Conservation (phyloP, 2,329 filamentous ascomycete genomes). For the Colletotrichum simmondsii region DNA sequence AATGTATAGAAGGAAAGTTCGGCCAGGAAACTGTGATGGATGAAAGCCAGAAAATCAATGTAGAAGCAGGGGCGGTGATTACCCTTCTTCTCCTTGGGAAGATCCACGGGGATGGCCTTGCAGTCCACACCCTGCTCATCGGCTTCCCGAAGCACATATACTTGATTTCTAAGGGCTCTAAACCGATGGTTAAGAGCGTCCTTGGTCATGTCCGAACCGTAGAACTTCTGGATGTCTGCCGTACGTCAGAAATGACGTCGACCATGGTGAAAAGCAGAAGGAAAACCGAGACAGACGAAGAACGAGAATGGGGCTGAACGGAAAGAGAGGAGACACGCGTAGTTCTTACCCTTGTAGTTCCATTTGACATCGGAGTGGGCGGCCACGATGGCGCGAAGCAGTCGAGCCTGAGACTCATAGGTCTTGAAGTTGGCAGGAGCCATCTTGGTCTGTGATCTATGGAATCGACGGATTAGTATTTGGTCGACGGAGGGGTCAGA, state of each 20-base stretch:
- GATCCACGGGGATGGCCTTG: conserved; percentile 50
- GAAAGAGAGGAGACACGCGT: not conserved
- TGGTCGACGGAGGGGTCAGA: not conserved
- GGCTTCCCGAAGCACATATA: conserved; percentile 48
- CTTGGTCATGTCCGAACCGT: conserved; percentile 60
- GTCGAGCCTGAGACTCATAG: conserved; percentile 69
- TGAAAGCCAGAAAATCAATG: not conserved
- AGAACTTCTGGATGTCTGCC: conserved; percentile 59
- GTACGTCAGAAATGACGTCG: conserved; percentile 28
- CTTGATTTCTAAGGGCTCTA: conserved; percentile 57
- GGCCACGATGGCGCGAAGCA: conserved; percentile 70
- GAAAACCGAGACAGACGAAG: not conserved
- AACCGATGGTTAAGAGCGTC: conserved; percentile 63
- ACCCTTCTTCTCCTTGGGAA: conserved; percentile 54
- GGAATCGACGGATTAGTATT: not conserved
- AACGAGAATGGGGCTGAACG: not conserved
- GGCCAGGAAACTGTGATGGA: not conserved
- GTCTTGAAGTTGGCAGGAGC: conserved; percentile 66
- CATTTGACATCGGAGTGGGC: conserved; percentile 65
- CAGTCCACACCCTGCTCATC: conserved; percentile 52
- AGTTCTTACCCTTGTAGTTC: conserved; percentile 69
- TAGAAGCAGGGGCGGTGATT: conserved; percentile 32
- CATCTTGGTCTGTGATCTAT: conserved; percentile 49
- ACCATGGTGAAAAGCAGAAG: not conserved
- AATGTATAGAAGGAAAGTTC: not conserved